Evolutionary conservation across 2,329 filamentous ascomycete species (phyloP).

Genomic region (Calonectria pteridis): DNA sequence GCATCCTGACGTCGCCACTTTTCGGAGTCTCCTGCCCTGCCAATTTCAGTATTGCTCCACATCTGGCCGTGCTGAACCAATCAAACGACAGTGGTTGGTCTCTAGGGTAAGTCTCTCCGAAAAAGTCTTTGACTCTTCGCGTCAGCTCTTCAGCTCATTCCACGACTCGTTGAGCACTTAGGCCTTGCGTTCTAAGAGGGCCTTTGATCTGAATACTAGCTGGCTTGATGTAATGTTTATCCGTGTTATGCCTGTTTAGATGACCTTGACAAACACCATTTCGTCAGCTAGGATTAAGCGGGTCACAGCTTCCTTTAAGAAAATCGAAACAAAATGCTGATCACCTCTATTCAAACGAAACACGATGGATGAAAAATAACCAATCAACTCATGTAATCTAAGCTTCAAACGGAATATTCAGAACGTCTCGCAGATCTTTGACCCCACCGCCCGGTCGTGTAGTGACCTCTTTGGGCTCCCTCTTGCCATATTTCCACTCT

Average conservation of each 20-base stretch:
- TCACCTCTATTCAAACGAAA: no score
- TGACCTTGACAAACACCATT: no score
- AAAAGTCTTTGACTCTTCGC: not conserved
- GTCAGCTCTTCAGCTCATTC: not conserved
- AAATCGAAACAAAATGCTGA: no score
- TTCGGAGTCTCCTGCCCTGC: not conserved
- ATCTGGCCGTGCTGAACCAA: not conserved
- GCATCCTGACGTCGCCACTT: not conserved
- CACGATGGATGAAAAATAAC: no score
- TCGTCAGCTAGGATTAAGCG: no score
- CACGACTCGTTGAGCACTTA: no score
- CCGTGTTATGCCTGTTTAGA: no score
- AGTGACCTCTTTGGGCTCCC: conserved; percentile 29
- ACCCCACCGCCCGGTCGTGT: conserved; percentile 36
- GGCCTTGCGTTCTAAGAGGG: no score
- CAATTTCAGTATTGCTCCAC: not conserved
- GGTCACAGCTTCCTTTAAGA: no score
- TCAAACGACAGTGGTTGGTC: not conserved
- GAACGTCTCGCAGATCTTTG: conserved; percentile 36
- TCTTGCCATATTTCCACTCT: conserved; percentile 36
- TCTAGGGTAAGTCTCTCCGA: not conserved
- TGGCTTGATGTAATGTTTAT: no score
- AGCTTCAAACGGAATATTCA: not conserved
- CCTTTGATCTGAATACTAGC: no score
- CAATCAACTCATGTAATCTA: not conserved